Conservation (phyloP, 164 flowering plant species). For the Tetrastigma voinierianum region DNA sequence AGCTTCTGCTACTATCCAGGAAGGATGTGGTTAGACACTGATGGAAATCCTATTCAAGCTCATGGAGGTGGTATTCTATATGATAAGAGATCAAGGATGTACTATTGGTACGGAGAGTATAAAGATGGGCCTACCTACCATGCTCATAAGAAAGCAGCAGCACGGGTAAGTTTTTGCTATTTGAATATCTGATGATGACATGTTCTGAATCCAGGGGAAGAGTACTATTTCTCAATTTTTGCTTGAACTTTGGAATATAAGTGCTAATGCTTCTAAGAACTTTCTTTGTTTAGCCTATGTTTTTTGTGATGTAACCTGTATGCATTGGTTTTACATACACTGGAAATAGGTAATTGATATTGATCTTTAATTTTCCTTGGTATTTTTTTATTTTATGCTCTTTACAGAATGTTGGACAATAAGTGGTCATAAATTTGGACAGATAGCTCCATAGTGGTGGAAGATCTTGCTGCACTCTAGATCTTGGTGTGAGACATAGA, state of each 20-base stretch:
- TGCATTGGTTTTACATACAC: background rate
- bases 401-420: no score
- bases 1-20: conserved; percentile 71
- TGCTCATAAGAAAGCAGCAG: conserved; percentile 84
- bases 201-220: background rate
- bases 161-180: conserved; percentile 63
- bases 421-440: no score
- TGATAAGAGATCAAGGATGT: conserved; percentile 55
- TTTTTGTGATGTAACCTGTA: background rate
- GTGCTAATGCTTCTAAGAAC: no score
- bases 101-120: conserved; percentile 98
- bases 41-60: conserved; percentile 93
- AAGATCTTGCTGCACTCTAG: background rate
- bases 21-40: conserved; percentile 93
- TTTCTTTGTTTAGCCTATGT: background rate
- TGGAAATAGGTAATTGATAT: background rate
- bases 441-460: no score
- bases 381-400: no score
- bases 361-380: background rate
- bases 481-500: background rate
- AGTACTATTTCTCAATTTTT: no score
- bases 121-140: conserved; percentile 96
- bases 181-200: background rate
- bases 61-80: conserved; percentile 96
- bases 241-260: no score